These are phyloP conservation scores for Geotrichum carabidarum DNA, from an alignment of 1,139 yeast genomes.

Conservation along the genomic window DNA sequence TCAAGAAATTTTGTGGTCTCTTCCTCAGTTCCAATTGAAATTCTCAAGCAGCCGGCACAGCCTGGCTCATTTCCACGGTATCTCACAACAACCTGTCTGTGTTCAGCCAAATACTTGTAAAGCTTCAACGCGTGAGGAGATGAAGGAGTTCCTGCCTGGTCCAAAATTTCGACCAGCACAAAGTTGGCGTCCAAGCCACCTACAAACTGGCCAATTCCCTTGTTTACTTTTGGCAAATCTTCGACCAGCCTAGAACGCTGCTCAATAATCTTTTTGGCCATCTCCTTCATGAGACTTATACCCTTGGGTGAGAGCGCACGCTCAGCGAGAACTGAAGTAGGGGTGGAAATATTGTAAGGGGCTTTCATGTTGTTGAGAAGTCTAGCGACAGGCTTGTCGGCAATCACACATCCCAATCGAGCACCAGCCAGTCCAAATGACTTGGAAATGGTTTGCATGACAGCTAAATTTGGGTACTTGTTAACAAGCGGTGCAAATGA, in stretches of 20 bases:
- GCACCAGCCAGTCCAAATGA: slow-evolving; percentile 96
- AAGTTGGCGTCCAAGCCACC: slow-evolving; percentile 92
- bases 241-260: slow-evolving; percentile 55
- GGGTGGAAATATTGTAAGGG: slow-evolving; percentile 86
- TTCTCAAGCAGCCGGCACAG: slow-evolving; percentile 79
- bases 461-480: slow-evolving; percentile 76
- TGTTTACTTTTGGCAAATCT: slow-evolving; percentile 48
- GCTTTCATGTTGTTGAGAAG: slow-evolving; percentile 87
- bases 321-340: slow-evolving; percentile 69
- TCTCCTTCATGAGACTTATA: slow-evolving; percentile 52
- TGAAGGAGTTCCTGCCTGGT: slow-evolving; percentile 50
- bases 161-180: slow-evolving; percentile 63
- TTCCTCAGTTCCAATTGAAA: slow-evolving; percentile 75
- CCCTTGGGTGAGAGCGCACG: slow-evolving; percentile 65
- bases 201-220: slow-evolving; percentile 65
- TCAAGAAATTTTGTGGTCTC: slow-evolving; percentile 60
- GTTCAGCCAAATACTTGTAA: slow-evolving; percentile 65
- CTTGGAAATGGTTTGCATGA: slow-evolving; percentile 86
- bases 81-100: slow-evolving; percentile 75
- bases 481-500: slow-evolving; percentile 80
- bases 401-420: slow-evolving; percentile 74
- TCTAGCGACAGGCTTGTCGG: slow-evolving; percentile 54
- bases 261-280: slow-evolving; percentile 46
- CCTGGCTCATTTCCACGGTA: slow-evolving; percentile 87
- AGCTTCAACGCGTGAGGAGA: slow-evolving; percentile 64